Evolutionary conservation across 2,329 filamentous ascomycete species (phyloP).

Genomic region (Tolypocladium inflatum): DNA sequence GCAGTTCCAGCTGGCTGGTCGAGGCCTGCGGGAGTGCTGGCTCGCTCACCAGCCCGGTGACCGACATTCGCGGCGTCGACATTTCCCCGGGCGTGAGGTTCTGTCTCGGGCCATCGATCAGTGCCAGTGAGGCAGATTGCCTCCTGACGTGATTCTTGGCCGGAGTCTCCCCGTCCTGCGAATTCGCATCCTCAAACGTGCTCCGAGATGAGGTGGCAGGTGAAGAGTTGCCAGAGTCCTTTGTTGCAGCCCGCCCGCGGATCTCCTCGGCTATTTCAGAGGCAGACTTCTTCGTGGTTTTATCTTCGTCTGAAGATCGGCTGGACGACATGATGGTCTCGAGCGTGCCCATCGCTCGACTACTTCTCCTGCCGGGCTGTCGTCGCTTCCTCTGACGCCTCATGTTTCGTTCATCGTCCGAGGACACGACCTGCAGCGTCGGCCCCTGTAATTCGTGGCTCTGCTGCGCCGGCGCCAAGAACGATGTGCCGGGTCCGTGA

Average conservation of each 20-base stretch:
- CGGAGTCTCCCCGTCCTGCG: constrained; percentile 7
- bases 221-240: constrained; percentile 22
- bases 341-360: constrained; percentile 50
- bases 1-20: constrained; percentile 37
- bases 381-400: constrained; percentile 29
- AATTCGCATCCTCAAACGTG: constrained; percentile 16
- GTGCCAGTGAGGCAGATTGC: constrained; percentile 23
- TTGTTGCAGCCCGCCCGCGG: constrained; percentile 36
- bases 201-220: constrained; percentile 18
- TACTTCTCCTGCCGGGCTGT: constrained; percentile 33
- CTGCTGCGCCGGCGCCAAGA: constrained; percentile 24
- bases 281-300: constrained; percentile 49
- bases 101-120: constrained; percentile 26
- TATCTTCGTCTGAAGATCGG: constrained; percentile 53
- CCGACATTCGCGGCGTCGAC: constrained; percentile 21
- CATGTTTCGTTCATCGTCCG: constrained; percentile 42
- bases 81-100: constrained; percentile 16
- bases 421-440: constrained; percentile 47
- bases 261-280: constrained; percentile 45
- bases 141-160: constrained; percentile 13
- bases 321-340: constrained; percentile 61
- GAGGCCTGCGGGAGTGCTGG: constrained; percentile 50
- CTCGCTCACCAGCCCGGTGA: constrained; percentile 39
- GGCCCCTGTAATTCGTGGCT: constrained; percentile 31
- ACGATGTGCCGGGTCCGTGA: constrained; percentile 46